Conservation (phyloP, 129 eudicot genomes). For the Arctium lappa region DNA sequence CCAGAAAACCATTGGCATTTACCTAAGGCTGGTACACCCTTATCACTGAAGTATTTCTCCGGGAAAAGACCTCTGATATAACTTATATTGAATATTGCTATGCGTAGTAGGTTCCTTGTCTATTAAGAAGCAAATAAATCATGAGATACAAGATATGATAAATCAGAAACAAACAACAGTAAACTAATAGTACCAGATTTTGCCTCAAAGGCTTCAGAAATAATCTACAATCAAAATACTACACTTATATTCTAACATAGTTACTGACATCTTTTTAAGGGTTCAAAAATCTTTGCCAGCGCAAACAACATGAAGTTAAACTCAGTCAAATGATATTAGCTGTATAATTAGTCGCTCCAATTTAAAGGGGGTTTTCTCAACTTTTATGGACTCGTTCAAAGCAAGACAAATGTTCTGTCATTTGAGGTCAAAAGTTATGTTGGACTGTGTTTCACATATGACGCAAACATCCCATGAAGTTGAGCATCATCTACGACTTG, state of each 20-base stretch:
- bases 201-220: conserved; percentile 16
- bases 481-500: neutral
- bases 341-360: neutral
- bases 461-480: neutral
- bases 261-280: neutral
- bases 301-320: neutral
- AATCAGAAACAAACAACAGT: conserved; percentile 6
- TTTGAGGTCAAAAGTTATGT: neutral
- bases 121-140: conserved; percentile 27
- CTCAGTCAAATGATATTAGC: neutral
- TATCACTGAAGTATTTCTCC: conserved; percentile 91
- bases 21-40: conserved; percentile 93
- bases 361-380: neutral
- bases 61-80: conserved; percentile 98
- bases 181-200: neutral
- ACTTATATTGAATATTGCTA: conserved; percentile 94
- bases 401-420: neutral
- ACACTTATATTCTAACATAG: conserved; percentile 20
- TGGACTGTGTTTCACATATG: neutral
- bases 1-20: conserved; percentile 11
- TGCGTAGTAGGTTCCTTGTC: conserved; percentile 98
- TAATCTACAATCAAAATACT: conserved; percentile 10
- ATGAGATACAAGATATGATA: conserved; percentile 13
- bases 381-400: neutral
- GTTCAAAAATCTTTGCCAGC: neutral